Evolutionary conservation across 129 eudicot species (phyloP).

Genomic region (Saussurea involucrata): DNA sequence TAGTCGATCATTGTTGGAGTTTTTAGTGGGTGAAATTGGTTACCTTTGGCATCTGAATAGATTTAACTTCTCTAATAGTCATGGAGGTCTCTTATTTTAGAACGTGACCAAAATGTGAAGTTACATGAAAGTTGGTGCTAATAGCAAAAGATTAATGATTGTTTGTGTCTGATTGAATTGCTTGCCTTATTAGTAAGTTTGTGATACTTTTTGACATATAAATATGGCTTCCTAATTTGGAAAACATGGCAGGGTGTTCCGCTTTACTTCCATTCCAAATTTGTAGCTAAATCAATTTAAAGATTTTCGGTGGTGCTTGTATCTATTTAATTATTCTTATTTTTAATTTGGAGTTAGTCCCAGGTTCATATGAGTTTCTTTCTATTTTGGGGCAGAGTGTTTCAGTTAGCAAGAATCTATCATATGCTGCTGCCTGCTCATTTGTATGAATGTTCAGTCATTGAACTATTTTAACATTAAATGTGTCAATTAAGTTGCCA

Average conservation of each 20-base stretch:
- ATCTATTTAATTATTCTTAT: not conserved
- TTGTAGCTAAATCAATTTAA: not conserved
- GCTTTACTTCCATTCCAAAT: not conserved
- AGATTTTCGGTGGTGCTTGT: not conserved
- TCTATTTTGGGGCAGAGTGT: conserved; percentile 1
- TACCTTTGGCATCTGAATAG: not conserved
- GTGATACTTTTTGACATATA: not conserved
- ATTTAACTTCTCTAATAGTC: not conserved
- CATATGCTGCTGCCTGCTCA: not conserved
- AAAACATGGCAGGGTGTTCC: not conserved
- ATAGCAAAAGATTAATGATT: not conserved
- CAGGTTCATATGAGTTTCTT: conserved; percentile 5
- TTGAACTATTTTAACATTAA: not conserved
- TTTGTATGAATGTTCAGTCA: not conserved
- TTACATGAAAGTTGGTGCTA: conserved; percentile 2
- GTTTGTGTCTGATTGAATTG: not conserved
- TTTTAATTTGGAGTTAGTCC: not conserved
- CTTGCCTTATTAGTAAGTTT: conserved; percentile 4
- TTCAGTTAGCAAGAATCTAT: not conserved
- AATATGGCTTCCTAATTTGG: not conserved
- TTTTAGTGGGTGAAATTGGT: not conserved
- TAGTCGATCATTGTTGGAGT: not conserved
- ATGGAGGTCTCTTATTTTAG: not conserved
- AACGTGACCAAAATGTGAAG: not conserved
- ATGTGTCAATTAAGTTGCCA: not conserved